Base-by-base conservation (phyloP, 164 flowering plant genomes). In the Magnolia changhungtana region DNA sequence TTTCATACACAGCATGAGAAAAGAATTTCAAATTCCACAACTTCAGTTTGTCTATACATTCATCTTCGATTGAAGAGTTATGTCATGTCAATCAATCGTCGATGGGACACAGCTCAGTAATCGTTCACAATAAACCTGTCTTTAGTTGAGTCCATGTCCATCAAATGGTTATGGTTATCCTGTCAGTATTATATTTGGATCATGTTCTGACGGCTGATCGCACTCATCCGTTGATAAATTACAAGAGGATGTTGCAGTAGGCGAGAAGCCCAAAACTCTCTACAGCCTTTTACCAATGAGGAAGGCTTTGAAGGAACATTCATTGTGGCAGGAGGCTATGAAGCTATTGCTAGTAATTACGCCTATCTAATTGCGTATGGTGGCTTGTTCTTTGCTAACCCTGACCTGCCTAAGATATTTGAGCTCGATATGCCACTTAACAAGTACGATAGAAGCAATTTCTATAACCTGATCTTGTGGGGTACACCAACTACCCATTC, bases 401-500 rank as follows among this genome's bases (percentile, higher is more conserved):
- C 81, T 13, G 81, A 82, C 70, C 70, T 79, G 59, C 79, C 80
- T 2, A 73, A 37, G 75, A 45, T 78, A 16, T 82, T 79, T 7
- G 67, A 71, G 9, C 72, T 79, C 8, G 31, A 70, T 69, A 80
- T 77, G 19, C 80, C 80, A 13, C 78, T 76, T 14, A 82, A 76
- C 72, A 82, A 71, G 70, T 82, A 82, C n/a, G 8, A 79, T 50
- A 70, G 78, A 51, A 19, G 14, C 10, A 79, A 78, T 23, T 76
- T 79, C 63, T 82, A 82, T n/a, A 64, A 3, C 20, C 81, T 63
- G 79, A 82, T 63, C 45, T 79, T 74, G 21, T 76, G 20, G 84
- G 84, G 21, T 76, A 79, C 49, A 79, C 76, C 63, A 79, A 79
- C 27, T 82, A 79, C 66, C 77, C 84, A 18, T 79, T 79, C 29